Percentiles rank a stretch among this genome's conserved stretches.
phyloP scores from a whole-genome alignment of 148 eudicot genomes.

The Spergularia bocconei region DNA sequence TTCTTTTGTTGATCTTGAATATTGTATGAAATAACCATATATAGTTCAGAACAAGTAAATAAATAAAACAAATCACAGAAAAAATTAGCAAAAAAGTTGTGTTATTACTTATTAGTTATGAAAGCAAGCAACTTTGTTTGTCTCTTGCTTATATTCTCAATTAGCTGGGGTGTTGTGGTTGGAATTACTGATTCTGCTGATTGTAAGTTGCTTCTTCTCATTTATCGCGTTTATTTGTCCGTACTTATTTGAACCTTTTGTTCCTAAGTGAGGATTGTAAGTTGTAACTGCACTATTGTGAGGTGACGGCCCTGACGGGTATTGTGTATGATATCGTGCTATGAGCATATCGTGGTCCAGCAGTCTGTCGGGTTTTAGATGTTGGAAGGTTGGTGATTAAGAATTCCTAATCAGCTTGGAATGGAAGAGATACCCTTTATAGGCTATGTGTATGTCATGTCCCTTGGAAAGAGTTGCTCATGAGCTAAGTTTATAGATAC shows the following conservation, averaged over 20 bases:
- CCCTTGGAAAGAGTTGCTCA: too few relatives aligned
- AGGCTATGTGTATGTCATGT: too few relatives aligned
- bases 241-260: background rate
- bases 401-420: background rate
- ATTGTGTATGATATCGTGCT: background rate
- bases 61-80: background rate
- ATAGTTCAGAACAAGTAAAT: background rate
- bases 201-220: constrained; percentile 24
- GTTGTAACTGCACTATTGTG: background rate
- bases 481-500: too few relatives aligned
- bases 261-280: background rate
- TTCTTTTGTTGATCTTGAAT: background rate
- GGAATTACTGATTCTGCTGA: constrained; percentile 29
- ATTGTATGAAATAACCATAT: background rate
- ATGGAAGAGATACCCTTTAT: too few relatives aligned
- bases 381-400: constrained; percentile 1
- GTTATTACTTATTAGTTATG: background rate
- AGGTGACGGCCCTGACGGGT: background rate
- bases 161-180: constrained; percentile 11
- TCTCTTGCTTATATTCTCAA: constrained; percentile 16
- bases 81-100: background rate
- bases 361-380: background rate
- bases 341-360: background rate
- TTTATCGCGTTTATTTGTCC: background rate
- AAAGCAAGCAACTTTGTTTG: constrained; percentile 17